Evolutionary conservation across 331 rosid species (phyloP).

Genomic region (Rhamnella rubrinervis): DNA sequence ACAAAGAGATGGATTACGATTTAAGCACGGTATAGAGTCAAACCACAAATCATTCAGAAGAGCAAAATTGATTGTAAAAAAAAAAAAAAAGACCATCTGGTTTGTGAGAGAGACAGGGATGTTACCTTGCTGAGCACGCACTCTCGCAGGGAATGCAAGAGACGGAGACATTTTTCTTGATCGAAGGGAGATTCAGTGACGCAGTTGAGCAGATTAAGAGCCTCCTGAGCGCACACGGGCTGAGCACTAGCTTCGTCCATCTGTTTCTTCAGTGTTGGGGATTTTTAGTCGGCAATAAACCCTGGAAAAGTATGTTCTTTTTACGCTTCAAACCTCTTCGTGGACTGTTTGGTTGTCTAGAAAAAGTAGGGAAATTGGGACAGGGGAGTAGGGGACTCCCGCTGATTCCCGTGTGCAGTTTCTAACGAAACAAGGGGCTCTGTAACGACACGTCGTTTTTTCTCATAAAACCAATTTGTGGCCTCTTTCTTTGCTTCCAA

Average conservation of each 20-base stretch:
- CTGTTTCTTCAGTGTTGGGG: constrained; percentile 12
- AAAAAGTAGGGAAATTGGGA: background rate
- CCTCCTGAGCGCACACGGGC: constrained; percentile 69
- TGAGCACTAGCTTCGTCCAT: constrained; percentile 41
- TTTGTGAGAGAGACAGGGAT: background rate
- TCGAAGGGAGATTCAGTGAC: constrained; percentile 59
- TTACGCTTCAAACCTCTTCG: background rate
- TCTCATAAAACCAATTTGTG: too few relatives aligned
- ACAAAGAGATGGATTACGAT: background rate
- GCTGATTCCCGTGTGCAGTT: too few relatives aligned
- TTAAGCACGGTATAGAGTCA: background rate
- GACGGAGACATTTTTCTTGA: constrained; percentile 59
- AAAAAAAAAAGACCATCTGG: background rate
- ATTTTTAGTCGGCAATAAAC: constrained; percentile 16
- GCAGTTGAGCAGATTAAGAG: constrained; percentile 79
- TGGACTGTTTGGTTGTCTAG: constrained; percentile 13
- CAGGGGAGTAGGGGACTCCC: background rate
- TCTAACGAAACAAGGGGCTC: background rate
- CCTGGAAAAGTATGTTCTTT: background rate
- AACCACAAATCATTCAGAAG: background rate
- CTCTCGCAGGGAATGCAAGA: constrained; percentile 59
- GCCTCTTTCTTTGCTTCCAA: too few relatives aligned
- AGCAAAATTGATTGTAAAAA: background rate
- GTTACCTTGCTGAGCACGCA: constrained; percentile 73
- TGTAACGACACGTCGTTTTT: too few relatives aligned